Conservation (phyloP, 768 basidiomycete species). For the Phylloporus sp. region DNA sequence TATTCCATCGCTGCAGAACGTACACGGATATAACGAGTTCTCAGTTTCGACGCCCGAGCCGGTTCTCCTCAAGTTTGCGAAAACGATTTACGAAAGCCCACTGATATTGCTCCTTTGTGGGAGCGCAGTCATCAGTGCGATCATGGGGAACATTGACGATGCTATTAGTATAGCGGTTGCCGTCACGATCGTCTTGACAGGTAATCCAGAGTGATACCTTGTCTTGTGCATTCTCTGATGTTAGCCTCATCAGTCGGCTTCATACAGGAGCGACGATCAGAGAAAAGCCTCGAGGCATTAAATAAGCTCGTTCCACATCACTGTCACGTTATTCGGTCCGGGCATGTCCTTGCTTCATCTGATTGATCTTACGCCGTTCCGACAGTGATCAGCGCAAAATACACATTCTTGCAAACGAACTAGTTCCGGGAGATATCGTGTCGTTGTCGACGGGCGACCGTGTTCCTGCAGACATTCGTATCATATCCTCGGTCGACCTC, state of each 20-base stretch:
- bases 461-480: slow-evolving; percentile 87
- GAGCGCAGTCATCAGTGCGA: slow-evolving; percentile 81
- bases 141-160: slow-evolving; percentile 96
- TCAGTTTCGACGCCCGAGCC: slow-evolving; percentile 80
- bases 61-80: slow-evolving; percentile 79
- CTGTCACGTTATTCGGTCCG: slow-evolving; percentile 77
- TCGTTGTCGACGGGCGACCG: slow-evolving; percentile 89
- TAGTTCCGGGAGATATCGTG: slow-evolving; percentile 94
- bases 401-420: slow-evolving; percentile 90
- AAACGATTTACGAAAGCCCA: slow-evolving; percentile 94
- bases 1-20: slow-evolving; percentile 57
- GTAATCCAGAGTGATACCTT: slow-evolving; percentile 38
- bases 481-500: slow-evolving; percentile 75
- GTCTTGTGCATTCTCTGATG: not conserved
- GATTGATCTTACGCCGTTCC: not conserved
- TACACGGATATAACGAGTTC: slow-evolving; percentile 92
- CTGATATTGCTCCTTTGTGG: slow-evolving; percentile 86
- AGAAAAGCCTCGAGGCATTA: slow-evolving; percentile 89
- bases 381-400: slow-evolving; percentile 48
- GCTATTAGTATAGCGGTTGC: slow-evolving; percentile 91
- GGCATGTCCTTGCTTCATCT: not conserved
- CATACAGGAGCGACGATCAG: slow-evolving; percentile 91
- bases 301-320: slow-evolving; percentile 98
- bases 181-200: slow-evolving; percentile 88
- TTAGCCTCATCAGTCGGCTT: slow-evolving; percentile 65